phyloP scores from a whole-genome alignment of 2,329 filamentous ascomycete genomes.

The Leptographium lundbergii region DNA sequence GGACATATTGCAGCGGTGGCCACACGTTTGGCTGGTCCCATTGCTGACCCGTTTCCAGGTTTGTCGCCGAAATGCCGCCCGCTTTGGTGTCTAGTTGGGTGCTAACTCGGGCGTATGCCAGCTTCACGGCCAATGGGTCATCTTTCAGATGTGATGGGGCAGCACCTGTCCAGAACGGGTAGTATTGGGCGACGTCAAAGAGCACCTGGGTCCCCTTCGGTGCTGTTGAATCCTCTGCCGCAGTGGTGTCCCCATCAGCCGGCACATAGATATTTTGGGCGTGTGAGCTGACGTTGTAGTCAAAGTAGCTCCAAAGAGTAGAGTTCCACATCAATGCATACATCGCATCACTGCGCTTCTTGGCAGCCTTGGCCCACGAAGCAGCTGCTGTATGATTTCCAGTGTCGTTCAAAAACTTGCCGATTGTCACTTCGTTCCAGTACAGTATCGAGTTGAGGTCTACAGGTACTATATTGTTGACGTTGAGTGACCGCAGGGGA shows the following conservation, averaged over 20 bases:
- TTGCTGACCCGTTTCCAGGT: conserved; percentile 48
- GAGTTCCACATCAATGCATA: conserved; percentile 51
- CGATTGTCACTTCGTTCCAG: conserved; percentile 48
- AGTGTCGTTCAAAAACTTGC: conserved; percentile 35
- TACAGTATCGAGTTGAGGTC: conserved; percentile 59
- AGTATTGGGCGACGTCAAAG: conserved; percentile 49
- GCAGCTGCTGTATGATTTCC: conserved; percentile 37
- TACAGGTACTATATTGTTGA: conserved; percentile 44
- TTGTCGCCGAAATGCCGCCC: conserved; percentile 51
- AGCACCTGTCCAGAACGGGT: conserved; percentile 57
- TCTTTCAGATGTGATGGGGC: conserved; percentile 43
- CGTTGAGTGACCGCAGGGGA: conserved; percentile 51
- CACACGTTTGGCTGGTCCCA: conserved; percentile 62
- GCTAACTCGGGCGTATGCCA: conserved; percentile 39
- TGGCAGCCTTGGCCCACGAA: conserved; percentile 36
- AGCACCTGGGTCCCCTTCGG: conserved; percentile 43
- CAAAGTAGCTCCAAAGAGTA: conserved; percentile 51
- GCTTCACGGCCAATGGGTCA: conserved; percentile 44
- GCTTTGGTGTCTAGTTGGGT: conserved; percentile 35
- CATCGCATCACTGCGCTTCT: conserved; percentile 47
- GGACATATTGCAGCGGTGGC: conserved; percentile 52
- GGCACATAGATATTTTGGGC: conserved; percentile 43
- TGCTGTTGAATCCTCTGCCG: conserved; percentile 29
- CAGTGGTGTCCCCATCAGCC: conserved; percentile 30
- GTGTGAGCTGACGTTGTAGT: conserved; percentile 51